Conservation (phyloP, 768 basidiomycete species). For the Symmetrospora coprosmae region DNA sequence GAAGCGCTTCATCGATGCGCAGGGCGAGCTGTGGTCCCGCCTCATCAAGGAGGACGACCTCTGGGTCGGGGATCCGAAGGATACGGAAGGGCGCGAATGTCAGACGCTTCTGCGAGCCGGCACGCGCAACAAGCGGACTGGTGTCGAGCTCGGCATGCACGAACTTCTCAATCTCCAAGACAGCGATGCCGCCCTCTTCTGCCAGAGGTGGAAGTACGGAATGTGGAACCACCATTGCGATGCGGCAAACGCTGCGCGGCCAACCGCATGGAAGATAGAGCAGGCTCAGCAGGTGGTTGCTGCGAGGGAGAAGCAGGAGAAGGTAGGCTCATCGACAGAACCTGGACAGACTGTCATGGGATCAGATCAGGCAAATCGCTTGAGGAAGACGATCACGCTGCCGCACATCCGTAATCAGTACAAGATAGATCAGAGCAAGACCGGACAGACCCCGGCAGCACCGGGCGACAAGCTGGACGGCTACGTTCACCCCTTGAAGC, state of each 20-base stretch:
- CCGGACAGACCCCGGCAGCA: too few species aligned
- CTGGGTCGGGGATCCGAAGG: conserved; percentile 78
- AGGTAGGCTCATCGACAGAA: neutral
- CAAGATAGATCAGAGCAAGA: too few species aligned
- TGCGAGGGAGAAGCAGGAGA: neutral
- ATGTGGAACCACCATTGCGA: conserved; percentile 28
- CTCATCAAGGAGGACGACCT: conserved; percentile 66
- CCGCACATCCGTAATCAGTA: too few species aligned
- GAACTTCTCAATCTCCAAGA: too few species aligned
- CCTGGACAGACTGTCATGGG: neutral
- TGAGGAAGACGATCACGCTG: conserved; percentile 1
- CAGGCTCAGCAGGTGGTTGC: neutral
- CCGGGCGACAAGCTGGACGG: neutral
- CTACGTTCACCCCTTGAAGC: conserved; percentile 68
- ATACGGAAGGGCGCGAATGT: conserved; percentile 34
- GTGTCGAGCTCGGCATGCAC: neutral
- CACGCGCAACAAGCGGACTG: neutral
- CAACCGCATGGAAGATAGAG: conserved; percentile 14
- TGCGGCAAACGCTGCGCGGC: conserved; percentile 8
- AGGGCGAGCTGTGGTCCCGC: conserved; percentile 77
- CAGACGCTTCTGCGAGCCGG: neutral
- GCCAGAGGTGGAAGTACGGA: conserved; percentile 28
- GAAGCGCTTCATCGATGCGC: conserved; percentile 81
- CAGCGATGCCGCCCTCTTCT: conserved; percentile 20
- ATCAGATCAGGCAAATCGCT: neutral